Evolutionary conservation across 2,329 filamentous ascomycete genomes (phyloP).

Genomic region (Stemphylium beticola): DNA sequence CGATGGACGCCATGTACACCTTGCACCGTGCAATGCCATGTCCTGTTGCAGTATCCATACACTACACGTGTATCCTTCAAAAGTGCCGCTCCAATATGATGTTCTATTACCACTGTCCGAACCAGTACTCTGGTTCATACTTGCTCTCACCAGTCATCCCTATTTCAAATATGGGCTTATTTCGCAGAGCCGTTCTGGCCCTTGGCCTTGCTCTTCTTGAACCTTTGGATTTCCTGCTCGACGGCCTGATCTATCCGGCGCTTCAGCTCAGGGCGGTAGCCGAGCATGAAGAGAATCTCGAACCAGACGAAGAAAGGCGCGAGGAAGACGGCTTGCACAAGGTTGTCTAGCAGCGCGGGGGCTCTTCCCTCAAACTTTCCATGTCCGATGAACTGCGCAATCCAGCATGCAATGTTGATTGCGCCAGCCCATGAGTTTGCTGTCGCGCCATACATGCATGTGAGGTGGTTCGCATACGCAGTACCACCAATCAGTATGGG

Average conservation of each 20-base stretch:
- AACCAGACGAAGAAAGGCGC: slow-evolving; percentile 98
- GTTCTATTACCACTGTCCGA: background rate
- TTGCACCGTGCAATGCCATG: slow-evolving; percentile 32
- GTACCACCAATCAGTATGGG: slow-evolving; percentile 77
- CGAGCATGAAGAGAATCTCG: slow-evolving; percentile 86
- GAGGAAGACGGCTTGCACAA: slow-evolving; percentile 88
- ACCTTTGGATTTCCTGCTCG: slow-evolving; percentile 74
- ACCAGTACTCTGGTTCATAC: background rate
- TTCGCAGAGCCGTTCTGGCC: slow-evolving; percentile 39
- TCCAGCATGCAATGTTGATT: slow-evolving; percentile 77
- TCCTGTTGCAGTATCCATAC: slow-evolving; percentile 13
- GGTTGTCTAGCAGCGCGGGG: slow-evolving; percentile 87
- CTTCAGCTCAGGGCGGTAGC: slow-evolving; percentile 88
- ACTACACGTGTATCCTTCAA: background rate
- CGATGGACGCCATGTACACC: slow-evolving; percentile 26
- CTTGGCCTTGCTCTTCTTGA: slow-evolving; percentile 64
- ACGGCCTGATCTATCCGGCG: slow-evolving; percentile 79
- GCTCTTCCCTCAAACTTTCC: slow-evolving; percentile 86
- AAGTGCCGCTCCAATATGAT: background rate
- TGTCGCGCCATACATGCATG: slow-evolving; percentile 65
- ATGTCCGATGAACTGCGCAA: slow-evolving; percentile 90
- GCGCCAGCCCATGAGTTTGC: slow-evolving; percentile 71
- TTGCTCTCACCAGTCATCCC: background rate
- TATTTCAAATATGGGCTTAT: background rate
- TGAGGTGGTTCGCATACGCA: slow-evolving; percentile 76